Percentiles rank a stretch among this genome's conserved stretches.
Conservation (phyloP, 352 stramenopile species). For the Phytophthora megakarya region DNA sequence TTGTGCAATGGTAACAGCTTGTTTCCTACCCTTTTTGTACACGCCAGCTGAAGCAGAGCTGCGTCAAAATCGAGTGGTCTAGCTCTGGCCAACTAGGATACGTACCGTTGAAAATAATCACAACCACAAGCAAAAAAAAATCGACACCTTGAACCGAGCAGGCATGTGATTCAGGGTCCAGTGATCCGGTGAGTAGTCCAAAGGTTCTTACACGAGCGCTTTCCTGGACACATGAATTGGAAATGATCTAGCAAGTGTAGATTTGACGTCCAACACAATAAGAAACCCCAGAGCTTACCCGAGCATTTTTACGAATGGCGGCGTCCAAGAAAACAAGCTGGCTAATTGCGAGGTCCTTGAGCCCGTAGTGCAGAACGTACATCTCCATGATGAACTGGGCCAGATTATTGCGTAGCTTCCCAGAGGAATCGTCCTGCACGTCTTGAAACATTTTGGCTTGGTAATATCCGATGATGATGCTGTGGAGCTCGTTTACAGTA, state of each 20-base stretch:
- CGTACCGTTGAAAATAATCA: conserved; percentile 81
- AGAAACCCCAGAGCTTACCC: conserved; percentile 23
- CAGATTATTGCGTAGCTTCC: conserved; percentile 58
- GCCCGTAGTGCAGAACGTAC: conserved; percentile 80
- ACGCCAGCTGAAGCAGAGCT: conserved; percentile 47
- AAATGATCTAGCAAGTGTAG: neutral
- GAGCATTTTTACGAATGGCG: conserved; percentile 67
- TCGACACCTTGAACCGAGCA: conserved; percentile 77
- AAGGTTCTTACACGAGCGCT: conserved; percentile 73
- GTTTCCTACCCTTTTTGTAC: conserved; percentile 73
- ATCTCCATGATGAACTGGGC: conserved; percentile 87
- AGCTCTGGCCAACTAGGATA: neutral
- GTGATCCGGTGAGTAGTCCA: conserved; percentile 66
- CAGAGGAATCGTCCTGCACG: conserved; percentile 64
- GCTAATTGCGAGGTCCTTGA: conserved; percentile 81
- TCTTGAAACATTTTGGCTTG: conserved; percentile 86
- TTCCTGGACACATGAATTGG: conserved; percentile 43
- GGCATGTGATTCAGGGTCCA: conserved; percentile 77
- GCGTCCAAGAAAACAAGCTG: conserved; percentile 81
- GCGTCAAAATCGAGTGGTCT: neutral
- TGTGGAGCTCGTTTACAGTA: conserved; percentile 70
- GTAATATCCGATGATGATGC: conserved; percentile 79
- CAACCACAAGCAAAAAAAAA: conserved; percentile 77
- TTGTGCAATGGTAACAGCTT: conserved; percentile 67
- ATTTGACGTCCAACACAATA: neutral